phyloP scores from a whole-genome alignment of 306 rosid species.

The Trifolium pratense region DNA sequence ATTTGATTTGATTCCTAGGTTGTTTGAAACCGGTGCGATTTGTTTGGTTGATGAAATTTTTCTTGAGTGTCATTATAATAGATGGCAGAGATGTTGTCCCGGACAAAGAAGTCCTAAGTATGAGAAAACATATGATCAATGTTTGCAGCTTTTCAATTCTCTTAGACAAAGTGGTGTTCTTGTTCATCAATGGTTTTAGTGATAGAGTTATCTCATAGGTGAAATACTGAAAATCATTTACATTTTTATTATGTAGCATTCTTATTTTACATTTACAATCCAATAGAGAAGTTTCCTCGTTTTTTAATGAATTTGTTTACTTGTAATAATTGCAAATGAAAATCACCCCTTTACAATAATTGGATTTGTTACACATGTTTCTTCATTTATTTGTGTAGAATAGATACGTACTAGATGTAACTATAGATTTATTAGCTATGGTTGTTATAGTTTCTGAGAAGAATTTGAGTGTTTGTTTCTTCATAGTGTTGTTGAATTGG shows the following conservation, averaged over 20 bases:
- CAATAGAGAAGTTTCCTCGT: slow-evolving; percentile 24
- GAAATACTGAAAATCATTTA: slow-evolving; percentile 32
- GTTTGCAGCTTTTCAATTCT: slow-evolving; percentile 72
- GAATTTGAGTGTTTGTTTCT: slow-evolving; percentile 13
- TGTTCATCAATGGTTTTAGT: slow-evolving; percentile 94
- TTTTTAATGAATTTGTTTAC: slow-evolving; percentile 17
- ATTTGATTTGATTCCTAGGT: slow-evolving; percentile 83
- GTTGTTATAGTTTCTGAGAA: neutral
- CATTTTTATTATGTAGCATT: slow-evolving; percentile 38
- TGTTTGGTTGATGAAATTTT: slow-evolving; percentile 91
- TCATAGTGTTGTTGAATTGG: neutral
- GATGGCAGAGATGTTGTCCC: slow-evolving; percentile 97
- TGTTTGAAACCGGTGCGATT: slow-evolving; percentile 85
- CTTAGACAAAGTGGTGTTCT: slow-evolving; percentile 85
- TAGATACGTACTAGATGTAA: slow-evolving; percentile 2
- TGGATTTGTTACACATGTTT: slow-evolving; percentile 20
- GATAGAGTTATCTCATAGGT: slow-evolving; percentile 17
- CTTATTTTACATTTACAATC: slow-evolving; percentile 27
- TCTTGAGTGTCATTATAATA: slow-evolving; percentile 92
- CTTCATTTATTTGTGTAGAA: slow-evolving; percentile 4
- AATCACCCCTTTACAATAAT: slow-evolving; percentile 30
- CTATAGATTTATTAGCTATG: slow-evolving; percentile 1
- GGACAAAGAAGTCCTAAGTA: slow-evolving; percentile 89
- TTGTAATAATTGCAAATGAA: slow-evolving; percentile 49
- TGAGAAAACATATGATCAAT: slow-evolving; percentile 75